Evolutionary conservation across 805 yeast genomes (phyloP).

Genomic region (Jamesozyma lodderae): DNA sequence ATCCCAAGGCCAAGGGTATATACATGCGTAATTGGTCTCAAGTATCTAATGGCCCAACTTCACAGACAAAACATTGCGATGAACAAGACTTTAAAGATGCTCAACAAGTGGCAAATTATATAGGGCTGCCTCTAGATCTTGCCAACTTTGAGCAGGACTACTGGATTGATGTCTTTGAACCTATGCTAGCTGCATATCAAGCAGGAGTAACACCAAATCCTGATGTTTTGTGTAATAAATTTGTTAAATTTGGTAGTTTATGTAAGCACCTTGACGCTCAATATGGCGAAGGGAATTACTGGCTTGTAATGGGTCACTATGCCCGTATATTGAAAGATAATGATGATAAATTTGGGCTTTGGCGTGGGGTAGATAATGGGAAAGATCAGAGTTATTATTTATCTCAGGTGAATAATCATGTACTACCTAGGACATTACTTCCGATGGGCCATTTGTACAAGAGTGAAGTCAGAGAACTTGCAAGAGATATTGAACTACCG

Average conservation of each 20-base stretch:
- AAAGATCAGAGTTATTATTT: slow-evolving; percentile 93
- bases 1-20: slow-evolving; percentile 61
- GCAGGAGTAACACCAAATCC: slow-evolving; percentile 88
- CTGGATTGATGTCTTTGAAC: slow-evolving; percentile 87
- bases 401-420: slow-evolving; percentile 48
- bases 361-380: slow-evolving; percentile 45
- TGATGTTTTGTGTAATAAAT: slow-evolving; percentile 77
- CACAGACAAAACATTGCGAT: slow-evolving; percentile 44
- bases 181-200: slow-evolving; percentile 71
- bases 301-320: slow-evolving; percentile 89
- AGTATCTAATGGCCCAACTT: slow-evolving; percentile 24
- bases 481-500: slow-evolving; percentile 42
- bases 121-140: slow-evolving; percentile 62
- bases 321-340: slow-evolving; percentile 38
- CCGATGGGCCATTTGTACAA: slow-evolving; percentile 78
- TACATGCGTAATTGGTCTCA: slow-evolving; percentile 86
- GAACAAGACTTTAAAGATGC: slow-evolving; percentile 90
- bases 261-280: slow-evolving; percentile 41
- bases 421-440: slow-evolving; percentile 39
- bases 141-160: slow-evolving; percentile 84
- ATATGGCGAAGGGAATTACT: slow-evolving; percentile 43
- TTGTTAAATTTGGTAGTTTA: slow-evolving; percentile 80
- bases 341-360: slow-evolving; percentile 35
- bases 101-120: slow-evolving; percentile 46
- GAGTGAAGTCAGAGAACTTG: slow-evolving; percentile 63